Percentiles rank a stretch among this genome's conserved stretches.
phyloP scores from a whole-genome alignment of 768 basidiomycete genomes.

The Suillus sp. region DNA sequence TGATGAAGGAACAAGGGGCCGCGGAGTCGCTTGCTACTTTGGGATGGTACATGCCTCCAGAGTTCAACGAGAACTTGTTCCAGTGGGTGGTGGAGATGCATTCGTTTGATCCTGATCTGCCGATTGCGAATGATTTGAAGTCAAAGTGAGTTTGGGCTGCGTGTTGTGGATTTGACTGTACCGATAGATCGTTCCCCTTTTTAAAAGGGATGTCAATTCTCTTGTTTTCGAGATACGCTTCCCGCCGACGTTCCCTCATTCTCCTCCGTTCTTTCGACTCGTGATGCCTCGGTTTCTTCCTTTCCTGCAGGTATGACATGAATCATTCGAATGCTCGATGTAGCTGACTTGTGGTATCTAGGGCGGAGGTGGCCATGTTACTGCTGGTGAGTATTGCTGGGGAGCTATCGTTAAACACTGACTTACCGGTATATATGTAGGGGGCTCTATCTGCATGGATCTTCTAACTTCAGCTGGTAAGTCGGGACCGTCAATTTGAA shows the following conservation, averaged over 20 bases:
- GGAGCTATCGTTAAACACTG: background rate
- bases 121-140: conserved; percentile 63
- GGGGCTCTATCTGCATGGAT: conserved; percentile 79
- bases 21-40: conserved; percentile 43
- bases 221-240: conserved; percentile 76
- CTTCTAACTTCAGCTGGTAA: conserved; percentile 63
- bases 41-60: conserved; percentile 73
- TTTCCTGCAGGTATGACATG: conserved; percentile 48
- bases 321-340: background rate
- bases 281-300: conserved; percentile 73
- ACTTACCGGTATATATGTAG: conserved; percentile 30
- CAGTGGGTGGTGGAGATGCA: conserved; percentile 78
- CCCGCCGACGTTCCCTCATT: conserved; percentile 62
- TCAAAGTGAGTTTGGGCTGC: conserved; percentile 37
- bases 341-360: conserved; percentile 15
- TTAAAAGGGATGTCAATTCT: conserved; percentile 54
- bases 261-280: conserved; percentile 77
- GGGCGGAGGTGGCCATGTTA: conserved; percentile 73
- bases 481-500: conserved; percentile 14
- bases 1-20: conserved; percentile 60
- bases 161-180: background rate
- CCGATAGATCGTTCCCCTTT: background rate
- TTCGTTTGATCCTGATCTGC: conserved; percentile 62
- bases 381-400: conserved; percentile 45
- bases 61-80: conserved; percentile 68